Conservation (phyloP, 805 yeast species). For the Lipomyces chichibuensis region DNA sequence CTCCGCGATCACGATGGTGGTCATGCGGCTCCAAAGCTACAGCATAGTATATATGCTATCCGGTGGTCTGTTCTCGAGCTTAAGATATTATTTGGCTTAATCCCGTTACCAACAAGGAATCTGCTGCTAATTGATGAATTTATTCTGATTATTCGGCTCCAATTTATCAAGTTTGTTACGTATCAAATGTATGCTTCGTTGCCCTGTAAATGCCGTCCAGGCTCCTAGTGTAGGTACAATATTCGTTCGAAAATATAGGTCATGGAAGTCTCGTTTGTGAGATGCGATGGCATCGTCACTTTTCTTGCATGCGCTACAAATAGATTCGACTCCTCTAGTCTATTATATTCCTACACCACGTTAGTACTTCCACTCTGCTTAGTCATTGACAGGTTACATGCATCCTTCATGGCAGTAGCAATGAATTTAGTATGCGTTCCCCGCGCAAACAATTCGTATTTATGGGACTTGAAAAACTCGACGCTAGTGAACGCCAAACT, state of each 20-base stretch:
- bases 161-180: neutral
- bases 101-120: too few species aligned
- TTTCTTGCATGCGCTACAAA: neutral
- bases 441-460: slow-evolving; percentile 45
- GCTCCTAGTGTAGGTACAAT: neutral
- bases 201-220: neutral
- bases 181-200: neutral
- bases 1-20: too few species aligned
- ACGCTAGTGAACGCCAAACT: slow-evolving; percentile 49
- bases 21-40: too few species aligned
- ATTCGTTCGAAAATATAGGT: neutral
- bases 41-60: too few species aligned
- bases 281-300: neutral
- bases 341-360: slow-evolving; percentile 16
- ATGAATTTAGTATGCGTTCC: slow-evolving; percentile 52
- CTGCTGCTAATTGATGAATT: too few species aligned
- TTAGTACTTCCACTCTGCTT: neutral
- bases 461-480: slow-evolving; percentile 41
- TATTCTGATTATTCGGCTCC: neutral
- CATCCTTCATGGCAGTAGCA: slow-evolving; percentile 45
- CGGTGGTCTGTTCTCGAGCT: too few species aligned
- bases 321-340: slow-evolving; percentile 15
- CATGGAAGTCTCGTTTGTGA: neutral
- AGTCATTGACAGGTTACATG: slow-evolving; percentile 33
- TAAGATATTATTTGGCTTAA: too few species aligned